phyloP scores from a whole-genome alignment of 148 eudicot genomes.

The Rhododendron ovatum region DNA sequence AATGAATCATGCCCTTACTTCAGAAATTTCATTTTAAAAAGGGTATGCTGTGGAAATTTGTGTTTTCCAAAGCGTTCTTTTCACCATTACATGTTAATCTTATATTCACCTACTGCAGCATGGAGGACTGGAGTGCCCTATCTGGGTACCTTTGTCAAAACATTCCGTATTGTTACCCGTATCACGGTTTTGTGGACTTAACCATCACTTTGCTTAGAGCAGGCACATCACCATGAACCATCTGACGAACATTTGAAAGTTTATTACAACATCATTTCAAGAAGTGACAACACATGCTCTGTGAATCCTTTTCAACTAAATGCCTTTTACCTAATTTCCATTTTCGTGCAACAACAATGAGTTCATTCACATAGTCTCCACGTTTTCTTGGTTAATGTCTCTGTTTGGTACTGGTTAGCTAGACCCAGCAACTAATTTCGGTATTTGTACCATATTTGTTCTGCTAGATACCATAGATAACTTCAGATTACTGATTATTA shows the following conservation, averaged over 20 bases:
- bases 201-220: neutral
- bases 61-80: neutral
- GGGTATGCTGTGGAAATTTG: neutral
- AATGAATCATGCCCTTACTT: neutral
- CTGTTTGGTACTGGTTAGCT: neutral
- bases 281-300: neutral
- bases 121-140: neutral
- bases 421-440: neutral
- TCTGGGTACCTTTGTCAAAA: neutral
- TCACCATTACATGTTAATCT: neutral
- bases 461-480: neutral
- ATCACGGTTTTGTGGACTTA: neutral
- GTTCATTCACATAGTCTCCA: neutral
- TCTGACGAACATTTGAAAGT: neutral
- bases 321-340: neutral
- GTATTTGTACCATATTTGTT: neutral
- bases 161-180: neutral
- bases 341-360: neutral
- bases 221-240: neutral
- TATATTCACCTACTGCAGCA: neutral
- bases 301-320: neutral
- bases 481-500: neutral
- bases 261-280: neutral
- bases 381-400: neutral
- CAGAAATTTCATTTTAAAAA: neutral